Percentiles rank a stretch among this genome's conserved stretches.
Conservation (phyloP, 1,139 yeast genomes). For the Geotrichum citri-aurantii region DNA sequence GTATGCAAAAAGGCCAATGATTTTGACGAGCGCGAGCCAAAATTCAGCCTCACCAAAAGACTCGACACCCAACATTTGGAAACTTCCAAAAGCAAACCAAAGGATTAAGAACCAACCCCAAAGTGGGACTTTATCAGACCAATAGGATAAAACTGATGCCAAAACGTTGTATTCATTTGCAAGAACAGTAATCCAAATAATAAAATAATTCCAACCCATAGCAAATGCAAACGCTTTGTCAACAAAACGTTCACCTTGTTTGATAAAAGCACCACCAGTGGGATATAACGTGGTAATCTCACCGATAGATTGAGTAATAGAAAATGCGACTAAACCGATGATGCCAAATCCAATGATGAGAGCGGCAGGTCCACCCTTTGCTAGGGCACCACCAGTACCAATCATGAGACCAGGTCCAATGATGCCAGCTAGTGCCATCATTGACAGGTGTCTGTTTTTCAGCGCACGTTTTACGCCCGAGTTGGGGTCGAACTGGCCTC, state of each 20-base stretch:
- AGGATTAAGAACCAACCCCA: conserved; percentile 54
- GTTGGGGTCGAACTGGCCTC: conserved; percentile 30
- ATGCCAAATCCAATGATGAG: conserved; percentile 52
- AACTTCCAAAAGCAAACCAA: conserved; percentile 49
- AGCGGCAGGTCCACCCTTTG: conserved; percentile 60
- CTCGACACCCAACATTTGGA: conserved; percentile 53
- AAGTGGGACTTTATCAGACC: conserved; percentile 58
- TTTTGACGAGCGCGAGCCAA: conserved; percentile 55
- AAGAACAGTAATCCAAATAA: conserved; percentile 56
- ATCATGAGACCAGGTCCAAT: conserved; percentile 66
- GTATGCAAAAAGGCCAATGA: conserved; percentile 51
- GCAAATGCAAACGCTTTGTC: conserved; percentile 58
- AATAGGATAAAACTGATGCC: conserved; percentile 48
- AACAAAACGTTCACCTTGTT: conserved; percentile 52
- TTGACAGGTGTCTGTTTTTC: conserved; percentile 46
- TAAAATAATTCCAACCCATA: conserved; percentile 58
- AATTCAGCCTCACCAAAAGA: conserved; percentile 66
- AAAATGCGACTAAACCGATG: conserved; percentile 54
- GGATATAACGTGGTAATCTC: conserved; percentile 62
- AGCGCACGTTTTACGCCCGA: conserved; percentile 46
- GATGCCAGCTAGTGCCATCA: conserved; percentile 63
- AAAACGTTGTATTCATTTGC: conserved; percentile 56
- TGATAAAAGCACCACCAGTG: conserved; percentile 56
- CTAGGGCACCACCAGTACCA: conserved; percentile 57
- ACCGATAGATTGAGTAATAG: conserved; percentile 57